phyloP scores from a whole-genome alignment of 1,284 basidiomycete genomes.

The Phylloboletellus chloephorus region DNA sequence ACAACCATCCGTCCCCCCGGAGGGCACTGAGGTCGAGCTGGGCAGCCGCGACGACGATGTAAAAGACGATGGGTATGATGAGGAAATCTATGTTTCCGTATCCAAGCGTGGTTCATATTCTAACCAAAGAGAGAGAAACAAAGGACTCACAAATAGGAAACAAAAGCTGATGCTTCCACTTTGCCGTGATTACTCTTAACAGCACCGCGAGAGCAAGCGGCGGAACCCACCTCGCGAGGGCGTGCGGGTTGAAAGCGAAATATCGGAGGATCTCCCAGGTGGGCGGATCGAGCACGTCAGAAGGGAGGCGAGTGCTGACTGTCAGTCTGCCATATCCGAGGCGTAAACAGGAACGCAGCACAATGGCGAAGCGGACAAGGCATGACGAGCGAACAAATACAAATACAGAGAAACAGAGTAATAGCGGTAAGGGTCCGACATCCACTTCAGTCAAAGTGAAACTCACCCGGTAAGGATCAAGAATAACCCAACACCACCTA shows the following conservation, averaged over 20 bases:
- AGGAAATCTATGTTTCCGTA: constrained; percentile 66
- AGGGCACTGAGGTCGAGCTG: constrained; percentile 60
- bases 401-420: neutral
- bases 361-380: neutral
- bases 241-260: constrained; percentile 56
- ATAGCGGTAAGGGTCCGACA: constrained; percentile 4
- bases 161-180: constrained; percentile 83
- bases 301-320: constrained; percentile 78
- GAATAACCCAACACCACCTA: constrained; percentile 94
- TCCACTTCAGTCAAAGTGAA: neutral
- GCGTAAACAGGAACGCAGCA: neutral
- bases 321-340: constrained; percentile 51
- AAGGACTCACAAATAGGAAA: constrained; percentile 76
- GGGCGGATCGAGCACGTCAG: constrained; percentile 69
- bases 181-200: constrained; percentile 76
- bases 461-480: constrained; percentile 80
- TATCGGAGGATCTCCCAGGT: constrained; percentile 59
- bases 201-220: constrained; percentile 77
- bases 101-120: neutral
- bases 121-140: neutral
- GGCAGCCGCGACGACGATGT: constrained; percentile 66
- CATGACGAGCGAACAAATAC: neutral
- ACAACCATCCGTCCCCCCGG: constrained; percentile 79
- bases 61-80: constrained; percentile 80
- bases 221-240: constrained; percentile 68